Evolutionary conservation across 768 basidiomycete genomes (phyloP), one percentile per base, ranked within the genome.

Genomic region (Gymnopilus dilepis): DNA sequence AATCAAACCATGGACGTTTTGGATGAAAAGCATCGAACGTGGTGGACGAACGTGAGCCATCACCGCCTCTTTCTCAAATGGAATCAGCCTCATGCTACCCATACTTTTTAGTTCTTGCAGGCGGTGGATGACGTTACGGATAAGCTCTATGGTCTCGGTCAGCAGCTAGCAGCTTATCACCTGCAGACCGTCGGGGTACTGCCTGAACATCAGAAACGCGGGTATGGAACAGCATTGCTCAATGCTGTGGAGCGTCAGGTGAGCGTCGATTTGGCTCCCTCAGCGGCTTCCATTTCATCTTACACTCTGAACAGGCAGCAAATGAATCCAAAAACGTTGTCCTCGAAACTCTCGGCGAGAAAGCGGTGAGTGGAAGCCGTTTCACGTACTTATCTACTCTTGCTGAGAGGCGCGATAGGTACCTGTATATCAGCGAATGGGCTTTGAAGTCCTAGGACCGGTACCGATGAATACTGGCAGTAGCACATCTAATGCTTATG

Each of bases 181-280:
- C 28, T 55, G 28, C 54, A 55, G 38, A 55, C 54, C 9, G 37
- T 55, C 30, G 38, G 54, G 54, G 54, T 55, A 8, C 38, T 55
- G 12, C 54, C 54, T 41, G 21, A 55, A n/a, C 24, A 55, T 28
- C 54, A 55, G 30, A 40, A 55, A 21, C 19, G 28, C 22, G 54
- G 54, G 24, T 55, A 55, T 24, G 54, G 54, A 28, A 41, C 54
- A 11, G 33, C 54, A 19, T 8, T 50, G 28, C 26, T 50, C 17
- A 50, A 13, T 28, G 28, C 47, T 15, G 47, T 50, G 22, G 47
- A 50, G 47, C 47, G 28, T 31, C 30, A 15, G 15, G 47, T 50
- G 30, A 50, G 47, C 22, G 28, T 30, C 47, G 5, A 50, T 47
- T 26, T 37, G 9, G 8, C 22, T 19, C 45, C 30, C 15, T 50